Evolutionary conservation across 2,329 filamentous ascomycete genomes (phyloP), one percentile per base, ranked within the genome.

Genomic region (Colletotrichum lentis): DNA sequence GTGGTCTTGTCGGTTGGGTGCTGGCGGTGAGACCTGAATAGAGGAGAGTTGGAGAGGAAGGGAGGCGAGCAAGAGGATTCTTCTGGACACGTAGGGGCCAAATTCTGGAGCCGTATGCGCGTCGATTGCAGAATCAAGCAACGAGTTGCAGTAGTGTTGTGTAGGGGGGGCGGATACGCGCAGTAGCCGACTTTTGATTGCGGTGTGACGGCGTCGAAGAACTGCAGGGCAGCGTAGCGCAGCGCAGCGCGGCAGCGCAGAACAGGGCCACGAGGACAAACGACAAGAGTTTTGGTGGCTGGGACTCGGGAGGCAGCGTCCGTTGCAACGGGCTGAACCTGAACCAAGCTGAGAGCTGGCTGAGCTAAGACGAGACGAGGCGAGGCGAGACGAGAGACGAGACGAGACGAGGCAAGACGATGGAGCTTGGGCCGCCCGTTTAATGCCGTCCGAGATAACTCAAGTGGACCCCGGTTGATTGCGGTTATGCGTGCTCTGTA

Each of bases 191-290:
- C 31, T 35, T 35, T 35, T 35, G 31, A 35, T 52, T 60, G 57
- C 57, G 57, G 57, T 60, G 57, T 60, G 57, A 60, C 46, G 46
- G 52, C 52, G 52, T 39, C 52, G 57, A 60, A 49, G 56, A 59
- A 59, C 56, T 46, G 54, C 54, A 56, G 54, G 54, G 24, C 55
- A 47, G 31, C 7, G 31, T 7, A 35, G n/a, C n/a, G n/a, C n/a
- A n/a, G n/a, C n/a, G n/a, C n/a, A n/a, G 27, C 7, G 7, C 27
- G 8, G 27, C 27, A 31, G 27, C 27, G 8, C 27, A 31, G 8
- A 31, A 5, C 27, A 31, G 47, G 57, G 46, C 57, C 35, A 60
- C 57, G 37, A 49, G 56, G 43, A 22, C 55, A 57, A 46, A 27
- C 18, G 55, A 46, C 24, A 35, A 7, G 24, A n/a, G 41, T 5